Conservation (phyloP, 2,329 filamentous ascomycete species). For the Coleophoma crateriformis region DNA sequence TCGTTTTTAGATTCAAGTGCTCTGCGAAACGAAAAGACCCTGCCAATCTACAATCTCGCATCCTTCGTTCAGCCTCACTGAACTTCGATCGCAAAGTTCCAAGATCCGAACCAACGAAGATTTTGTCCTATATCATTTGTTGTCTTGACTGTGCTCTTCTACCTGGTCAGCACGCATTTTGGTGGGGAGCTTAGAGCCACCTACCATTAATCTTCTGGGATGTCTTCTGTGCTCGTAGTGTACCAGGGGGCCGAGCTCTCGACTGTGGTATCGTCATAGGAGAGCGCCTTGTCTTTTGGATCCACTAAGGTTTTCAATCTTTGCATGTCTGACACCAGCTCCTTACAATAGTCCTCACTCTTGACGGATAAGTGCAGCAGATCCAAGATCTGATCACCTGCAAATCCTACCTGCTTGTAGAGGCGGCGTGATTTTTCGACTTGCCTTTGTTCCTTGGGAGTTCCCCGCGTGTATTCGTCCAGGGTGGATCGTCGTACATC, state of each 20-base stretch:
- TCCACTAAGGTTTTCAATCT: slow-evolving; percentile 12
- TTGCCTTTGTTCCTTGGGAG: slow-evolving; percentile 2
- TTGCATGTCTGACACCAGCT: slow-evolving; percentile 13
- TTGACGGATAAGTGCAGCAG: slow-evolving; percentile 9
- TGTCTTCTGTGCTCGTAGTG: no score
- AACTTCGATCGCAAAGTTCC: no score
- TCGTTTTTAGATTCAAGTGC: no score
- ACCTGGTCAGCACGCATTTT: no score
- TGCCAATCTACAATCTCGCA: no score
- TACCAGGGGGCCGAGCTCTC: no score
- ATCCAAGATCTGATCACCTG: slow-evolving; percentile 8
- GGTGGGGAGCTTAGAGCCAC: neutral
- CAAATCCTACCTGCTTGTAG: slow-evolving; percentile 10
- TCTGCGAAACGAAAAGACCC: no score
- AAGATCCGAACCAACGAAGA: no score
- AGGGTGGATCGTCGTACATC: neutral
- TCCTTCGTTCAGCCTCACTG: no score
- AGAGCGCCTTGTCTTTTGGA: slow-evolving; percentile 5
- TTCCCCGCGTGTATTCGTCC: neutral
- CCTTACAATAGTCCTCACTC: slow-evolving; percentile 12
- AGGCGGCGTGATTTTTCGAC: slow-evolving; percentile 8
- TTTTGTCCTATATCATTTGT: no score
- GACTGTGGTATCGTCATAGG: no score
- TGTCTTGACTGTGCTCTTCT: no score
- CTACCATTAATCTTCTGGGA: neutral